Evolutionary conservation across 352 stramenopile genomes (phyloP).

Genomic region (Globisporangium megalacanthum): DNA sequence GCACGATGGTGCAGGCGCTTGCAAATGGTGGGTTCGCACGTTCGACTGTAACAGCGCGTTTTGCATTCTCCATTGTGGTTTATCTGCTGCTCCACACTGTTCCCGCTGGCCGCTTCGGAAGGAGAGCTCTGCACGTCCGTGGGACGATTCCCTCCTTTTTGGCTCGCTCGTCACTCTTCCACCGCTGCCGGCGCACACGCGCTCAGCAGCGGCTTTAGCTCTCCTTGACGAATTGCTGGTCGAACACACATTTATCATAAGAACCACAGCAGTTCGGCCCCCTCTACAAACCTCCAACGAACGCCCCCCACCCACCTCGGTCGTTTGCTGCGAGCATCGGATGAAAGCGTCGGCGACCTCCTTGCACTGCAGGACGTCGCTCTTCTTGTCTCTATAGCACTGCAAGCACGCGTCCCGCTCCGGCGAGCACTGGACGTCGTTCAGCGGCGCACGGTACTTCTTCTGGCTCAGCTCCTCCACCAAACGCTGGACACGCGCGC

Average conservation of each 20-base stretch:
- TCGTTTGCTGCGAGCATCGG: conserved; percentile 72
- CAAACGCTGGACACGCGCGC: conserved; percentile 62
- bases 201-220: conserved; percentile 20
- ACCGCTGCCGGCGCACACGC: not conserved
- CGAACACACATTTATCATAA: not conserved
- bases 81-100: too few species aligned
- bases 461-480: conserved; percentile 79
- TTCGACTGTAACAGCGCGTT: too few species aligned
- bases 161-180: not conserved
- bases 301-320: conserved; percentile 42
- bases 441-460: conserved; percentile 77
- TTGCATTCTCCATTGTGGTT: too few species aligned
- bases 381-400: conserved; percentile 83
- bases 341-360: conserved; percentile 83
- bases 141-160: not conserved
- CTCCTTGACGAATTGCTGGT: conserved; percentile 68
- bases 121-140: not conserved
- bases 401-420: conserved; percentile 79
- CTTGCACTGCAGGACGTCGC: conserved; percentile 78
- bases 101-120: too few species aligned
- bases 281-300: not conserved
- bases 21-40: too few species aligned
- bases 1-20: too few species aligned
- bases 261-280: too few species aligned
- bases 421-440: conserved; percentile 72